Base-by-base conservation (phyloP, 345 rosid species). In the Erodium maritimum region DNA sequence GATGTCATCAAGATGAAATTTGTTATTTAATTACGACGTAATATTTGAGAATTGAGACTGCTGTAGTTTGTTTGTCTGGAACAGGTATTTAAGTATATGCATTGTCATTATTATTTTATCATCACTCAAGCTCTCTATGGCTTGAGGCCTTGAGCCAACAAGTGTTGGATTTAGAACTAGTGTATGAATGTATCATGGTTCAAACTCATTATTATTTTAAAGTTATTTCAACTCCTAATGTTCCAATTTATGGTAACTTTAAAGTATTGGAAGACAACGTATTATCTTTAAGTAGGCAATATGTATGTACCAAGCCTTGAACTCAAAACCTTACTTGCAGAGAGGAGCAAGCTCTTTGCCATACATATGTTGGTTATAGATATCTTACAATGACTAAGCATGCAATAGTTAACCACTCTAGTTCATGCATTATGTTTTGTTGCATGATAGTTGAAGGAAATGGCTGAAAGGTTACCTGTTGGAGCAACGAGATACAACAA, bases 401-500 rank as follows among this genome's bases (percentile, higher is more conserved):
- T n/a, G n/a, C n/a, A n/a, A n/a, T n/a, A n/a, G n/a, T n/a, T n/a
- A n/a, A n/a, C n/a, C n/a, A n/a, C n/a, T 25, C 33, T 25, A 25
- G 33, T 25, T 25, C 4, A 25, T 25, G 3, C 7, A 25, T 57
- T 37, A 23, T 21, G 18, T 22, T 55, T 22, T 17, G 37, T 16
- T 45, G 19, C 25, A 22, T 37, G 42, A 42, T 51, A 86, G 89
- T 75, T 86, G 77, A 83, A 86, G 70, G 93, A 86, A 50, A 70
- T 86, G 83, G 93, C 93, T 18, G 93, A 83, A 74, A 83, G 80
- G 67, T 69, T 81, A 53, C 83, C 86, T 10, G 64, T 74, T 33
- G 86, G 83, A 70, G 70, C 77, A 20, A 55, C 62, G 5, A 58
- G 71, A 64, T 65, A 29, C 55, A 50, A 50, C 64, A 77, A 57